Conservation (phyloP, 78 protist species). For the Cyanophora paradoxa region DNA sequence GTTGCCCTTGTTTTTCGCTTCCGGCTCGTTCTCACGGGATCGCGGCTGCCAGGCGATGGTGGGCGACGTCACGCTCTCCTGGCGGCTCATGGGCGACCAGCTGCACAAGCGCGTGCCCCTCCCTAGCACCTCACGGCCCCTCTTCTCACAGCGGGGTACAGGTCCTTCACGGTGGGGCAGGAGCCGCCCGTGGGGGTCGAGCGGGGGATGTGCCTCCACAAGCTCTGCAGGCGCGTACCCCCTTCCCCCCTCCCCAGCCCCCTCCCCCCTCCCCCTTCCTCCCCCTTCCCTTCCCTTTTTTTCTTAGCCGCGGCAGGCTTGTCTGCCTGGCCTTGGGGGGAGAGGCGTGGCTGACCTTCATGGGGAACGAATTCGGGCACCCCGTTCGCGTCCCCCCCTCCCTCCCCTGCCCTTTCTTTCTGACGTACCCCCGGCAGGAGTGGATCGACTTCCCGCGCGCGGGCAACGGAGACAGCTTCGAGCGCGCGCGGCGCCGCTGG, state of each 20-base stretch:
- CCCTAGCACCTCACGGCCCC: too few relatives aligned
- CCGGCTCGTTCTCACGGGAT: too few relatives aligned
- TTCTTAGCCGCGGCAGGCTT: too few relatives aligned
- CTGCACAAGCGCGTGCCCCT: conserved; percentile 72
- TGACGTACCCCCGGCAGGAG: too few relatives aligned
- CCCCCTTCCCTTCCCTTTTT: too few relatives aligned
- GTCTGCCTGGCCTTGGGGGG: conserved; percentile 77
- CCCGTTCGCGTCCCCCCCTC: too few relatives aligned
- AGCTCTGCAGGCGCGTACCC: conserved; percentile 60
- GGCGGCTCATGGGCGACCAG: conserved; percentile 93
- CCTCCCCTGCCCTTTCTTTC: too few relatives aligned
- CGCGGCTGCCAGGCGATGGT: too few relatives aligned
- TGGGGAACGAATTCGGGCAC: conserved; percentile 98
- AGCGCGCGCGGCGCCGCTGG: conserved; percentile 52
- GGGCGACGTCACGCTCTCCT: conserved; percentile 93
- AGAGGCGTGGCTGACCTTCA: conserved; percentile 86
- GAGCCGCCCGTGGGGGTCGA: conserved; percentile 35
- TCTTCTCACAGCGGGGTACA: too few relatives aligned
- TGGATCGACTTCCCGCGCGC: conserved; percentile 97
- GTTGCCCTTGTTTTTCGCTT: too few relatives aligned
- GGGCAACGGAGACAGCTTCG: conserved; percentile 60
- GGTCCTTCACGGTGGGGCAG: conserved; percentile 21
- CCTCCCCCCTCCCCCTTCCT: too few relatives aligned
- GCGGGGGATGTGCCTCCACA: conserved; percentile 90
- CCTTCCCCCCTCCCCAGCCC: too few relatives aligned